Conservation (phyloP, 768 basidiomycete genomes). For the Lactifluus echinatus region DNA sequence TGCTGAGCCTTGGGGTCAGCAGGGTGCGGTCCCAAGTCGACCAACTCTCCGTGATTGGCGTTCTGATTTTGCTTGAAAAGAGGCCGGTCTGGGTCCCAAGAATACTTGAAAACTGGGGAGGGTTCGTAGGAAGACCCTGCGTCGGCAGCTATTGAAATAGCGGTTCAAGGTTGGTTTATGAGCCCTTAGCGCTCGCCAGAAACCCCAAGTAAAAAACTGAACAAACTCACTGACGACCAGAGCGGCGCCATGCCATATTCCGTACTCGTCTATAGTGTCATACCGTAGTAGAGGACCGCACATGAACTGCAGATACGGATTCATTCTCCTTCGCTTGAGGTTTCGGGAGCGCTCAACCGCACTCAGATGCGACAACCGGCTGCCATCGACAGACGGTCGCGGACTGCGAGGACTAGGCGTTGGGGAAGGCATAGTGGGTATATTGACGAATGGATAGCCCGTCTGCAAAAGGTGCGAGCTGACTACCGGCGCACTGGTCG, state of each 20-base stretch:
- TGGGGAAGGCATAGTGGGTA: background rate
- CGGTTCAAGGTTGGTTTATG: background rate
- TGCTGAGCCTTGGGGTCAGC: slow-evolving; percentile 56
- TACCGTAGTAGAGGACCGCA: slow-evolving; percentile 85
- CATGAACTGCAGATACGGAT: slow-evolving; percentile 85
- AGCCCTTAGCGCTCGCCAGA: background rate
- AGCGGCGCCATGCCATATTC: slow-evolving; percentile 82
- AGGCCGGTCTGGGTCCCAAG: slow-evolving; percentile 58
- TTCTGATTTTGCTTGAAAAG: slow-evolving; percentile 5
- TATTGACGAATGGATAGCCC: slow-evolving; percentile 3
- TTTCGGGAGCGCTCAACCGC: slow-evolving; percentile 59
- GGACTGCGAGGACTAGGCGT: slow-evolving; percentile 7
- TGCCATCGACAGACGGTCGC: slow-evolving; percentile 22
- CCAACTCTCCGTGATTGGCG: slow-evolving; percentile 28
- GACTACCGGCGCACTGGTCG: background rate
- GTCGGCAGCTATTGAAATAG: slow-evolving; percentile 50
- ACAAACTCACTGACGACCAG: slow-evolving; percentile 76
- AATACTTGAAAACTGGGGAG: slow-evolving; percentile 56
- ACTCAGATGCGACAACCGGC: slow-evolving; percentile 40
- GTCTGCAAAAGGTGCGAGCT: slow-evolving; percentile 8
- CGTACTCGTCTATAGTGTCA: slow-evolving; percentile 72
- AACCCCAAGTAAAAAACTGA: background rate
- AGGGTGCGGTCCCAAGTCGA: slow-evolving; percentile 63
- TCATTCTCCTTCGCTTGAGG: slow-evolving; percentile 55
- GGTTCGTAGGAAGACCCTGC: slow-evolving; percentile 72